Percentiles rank a stretch among this genome's conserved stretches.
Conservation (phyloP, 2,329 filamentous ascomycete species). For the Aureobasidium sp. region DNA sequence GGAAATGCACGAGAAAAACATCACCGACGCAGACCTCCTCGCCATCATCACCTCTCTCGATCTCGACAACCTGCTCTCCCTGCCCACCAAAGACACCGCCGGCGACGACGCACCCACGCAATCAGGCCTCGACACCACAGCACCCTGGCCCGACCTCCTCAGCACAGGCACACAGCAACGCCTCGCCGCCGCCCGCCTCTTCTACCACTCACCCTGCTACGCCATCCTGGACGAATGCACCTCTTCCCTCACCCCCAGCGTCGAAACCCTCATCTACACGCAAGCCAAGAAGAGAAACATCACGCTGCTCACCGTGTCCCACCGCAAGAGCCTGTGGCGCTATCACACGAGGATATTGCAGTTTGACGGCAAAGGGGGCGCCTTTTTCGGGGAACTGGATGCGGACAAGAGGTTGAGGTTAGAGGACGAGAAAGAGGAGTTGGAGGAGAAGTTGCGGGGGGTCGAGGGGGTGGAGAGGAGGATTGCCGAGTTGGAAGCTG, state of each 20-base stretch:
- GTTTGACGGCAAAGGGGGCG: slow-evolving; percentile 90
- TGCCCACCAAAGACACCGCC: background rate
- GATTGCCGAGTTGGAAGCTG: slow-evolving; percentile 57
- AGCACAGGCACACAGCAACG: slow-evolving; percentile 90
- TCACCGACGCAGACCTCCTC: slow-evolving; percentile 73
- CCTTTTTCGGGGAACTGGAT: slow-evolving; percentile 81
- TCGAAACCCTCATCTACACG: slow-evolving; percentile 94
- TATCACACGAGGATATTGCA: slow-evolving; percentile 93
- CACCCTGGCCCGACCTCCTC: slow-evolving; percentile 90
- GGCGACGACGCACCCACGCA: background rate
- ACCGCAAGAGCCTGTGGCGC: slow-evolving; percentile 87
- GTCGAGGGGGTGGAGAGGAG: slow-evolving; percentile 83
- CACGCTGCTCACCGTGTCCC: slow-evolving; percentile 93
- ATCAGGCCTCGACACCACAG: slow-evolving; percentile 73
- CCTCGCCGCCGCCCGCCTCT: slow-evolving; percentile 89
- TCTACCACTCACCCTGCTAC: slow-evolving; percentile 87
- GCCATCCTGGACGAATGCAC: slow-evolving; percentile 98
- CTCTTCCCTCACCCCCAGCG: slow-evolving; percentile 85
- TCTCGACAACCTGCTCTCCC: slow-evolving; percentile 64
- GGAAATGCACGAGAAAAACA: slow-evolving; percentile 75
- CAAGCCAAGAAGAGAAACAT: slow-evolving; percentile 85
- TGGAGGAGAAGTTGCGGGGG: slow-evolving; percentile 74
- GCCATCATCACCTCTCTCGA: slow-evolving; percentile 69
- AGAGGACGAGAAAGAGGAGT: slow-evolving; percentile 94
- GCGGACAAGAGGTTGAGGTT: slow-evolving; percentile 75